Percentiles rank a stretch among this genome's conserved stretches.
Conservation (phyloP, 352 stramenopile species). For the Globisporangium heterothallicum region DNA sequence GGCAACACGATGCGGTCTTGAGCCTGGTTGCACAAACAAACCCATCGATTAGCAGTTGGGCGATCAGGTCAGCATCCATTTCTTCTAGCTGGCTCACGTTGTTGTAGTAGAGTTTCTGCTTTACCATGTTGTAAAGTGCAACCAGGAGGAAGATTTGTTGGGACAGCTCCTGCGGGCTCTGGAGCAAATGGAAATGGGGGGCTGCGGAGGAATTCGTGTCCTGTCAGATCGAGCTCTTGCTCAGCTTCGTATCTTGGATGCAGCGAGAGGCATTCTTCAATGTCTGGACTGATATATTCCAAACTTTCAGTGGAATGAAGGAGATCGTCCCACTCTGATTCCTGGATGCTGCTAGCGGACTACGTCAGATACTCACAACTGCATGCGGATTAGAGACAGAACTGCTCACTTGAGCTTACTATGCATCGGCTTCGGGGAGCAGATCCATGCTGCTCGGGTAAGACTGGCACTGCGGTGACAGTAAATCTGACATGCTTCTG, state of each 20-base stretch:
- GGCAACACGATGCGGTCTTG: not conserved
- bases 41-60: not conserved
- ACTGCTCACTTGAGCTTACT: no score
- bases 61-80: no score
- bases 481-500: slow-evolving; percentile 15
- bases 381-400: no score
- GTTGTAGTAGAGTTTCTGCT: not conserved
- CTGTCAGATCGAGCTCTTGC: slow-evolving; percentile 59
- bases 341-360: slow-evolving; percentile 6
- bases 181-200: slow-evolving; percentile 23
- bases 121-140: not conserved
- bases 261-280: slow-evolving; percentile 33
- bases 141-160: not conserved
- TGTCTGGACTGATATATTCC: slow-evolving; percentile 68
- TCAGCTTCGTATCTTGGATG: slow-evolving; percentile 36
- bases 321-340: slow-evolving; percentile 50
- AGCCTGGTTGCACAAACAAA: not conserved
- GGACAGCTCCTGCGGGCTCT: not conserved
- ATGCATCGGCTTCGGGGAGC: not conserved
- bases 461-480: not conserved
- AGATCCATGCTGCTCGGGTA: not conserved
- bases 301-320: slow-evolving; percentile 30
- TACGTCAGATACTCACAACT: no score
- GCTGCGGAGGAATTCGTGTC: slow-evolving; percentile 58
- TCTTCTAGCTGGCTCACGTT: not conserved